These are phyloP conservation scores for Diatrype stigma DNA, from an alignment of 2,329 filamentous ascomycete species.

Conservation along the genomic window DNA sequence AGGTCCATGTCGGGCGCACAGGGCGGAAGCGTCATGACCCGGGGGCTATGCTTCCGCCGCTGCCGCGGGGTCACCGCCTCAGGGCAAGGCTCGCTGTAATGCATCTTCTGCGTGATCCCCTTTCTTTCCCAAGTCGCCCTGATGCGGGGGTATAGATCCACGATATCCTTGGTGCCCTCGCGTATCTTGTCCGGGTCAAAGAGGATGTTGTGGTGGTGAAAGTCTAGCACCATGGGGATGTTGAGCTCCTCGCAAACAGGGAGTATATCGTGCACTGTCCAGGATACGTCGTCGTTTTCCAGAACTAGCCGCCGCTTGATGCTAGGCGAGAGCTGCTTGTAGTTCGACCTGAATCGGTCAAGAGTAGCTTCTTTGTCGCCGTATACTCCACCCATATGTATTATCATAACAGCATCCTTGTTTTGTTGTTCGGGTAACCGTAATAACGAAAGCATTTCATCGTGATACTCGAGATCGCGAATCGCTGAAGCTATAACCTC, in stretches of 20 bases:
- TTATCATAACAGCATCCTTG: slow-evolving; percentile 85
- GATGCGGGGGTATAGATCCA: slow-evolving; percentile 69
- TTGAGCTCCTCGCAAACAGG: slow-evolving; percentile 91
- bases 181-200: slow-evolving; percentile 70
- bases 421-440: slow-evolving; percentile 73
- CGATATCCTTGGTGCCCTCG: slow-evolving; percentile 82
- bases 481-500: slow-evolving; percentile 74
- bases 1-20: slow-evolving; percentile 82
- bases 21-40: slow-evolving; percentile 76
- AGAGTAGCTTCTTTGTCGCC: slow-evolving; percentile 80
- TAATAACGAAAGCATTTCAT: slow-evolving; percentile 76
- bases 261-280: slow-evolving; percentile 86
- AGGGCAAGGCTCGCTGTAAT: slow-evolving; percentile 80
- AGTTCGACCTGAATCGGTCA: slow-evolving; percentile 73
- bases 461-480: slow-evolving; percentile 82
- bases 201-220: slow-evolving; percentile 91
- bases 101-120: slow-evolving; percentile 89
- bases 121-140: slow-evolving; percentile 80
- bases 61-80: slow-evolving; percentile 74
- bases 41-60: slow-evolving; percentile 77
- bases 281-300: slow-evolving; percentile 92
- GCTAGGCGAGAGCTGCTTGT: slow-evolving; percentile 58
- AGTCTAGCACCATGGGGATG: slow-evolving; percentile 89
- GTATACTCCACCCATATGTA: slow-evolving; percentile 89
- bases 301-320: slow-evolving; percentile 80